phyloP scores from a whole-genome alignment of 495 filamentous ascomycete species.

The Thermothielavioides terrestris region DNA sequence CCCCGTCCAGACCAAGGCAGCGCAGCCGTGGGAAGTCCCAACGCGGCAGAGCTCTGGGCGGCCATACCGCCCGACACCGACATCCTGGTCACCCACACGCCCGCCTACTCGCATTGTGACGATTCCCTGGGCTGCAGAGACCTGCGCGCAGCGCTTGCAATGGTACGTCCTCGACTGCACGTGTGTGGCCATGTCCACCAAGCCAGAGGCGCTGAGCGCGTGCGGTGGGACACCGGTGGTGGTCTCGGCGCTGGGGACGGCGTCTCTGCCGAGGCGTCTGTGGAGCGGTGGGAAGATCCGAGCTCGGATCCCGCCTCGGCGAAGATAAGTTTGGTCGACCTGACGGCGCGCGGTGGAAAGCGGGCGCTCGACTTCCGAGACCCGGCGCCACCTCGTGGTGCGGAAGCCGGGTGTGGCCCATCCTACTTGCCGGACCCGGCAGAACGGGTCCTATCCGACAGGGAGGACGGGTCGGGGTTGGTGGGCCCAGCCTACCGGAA shows the following conservation, averaged over 20 bases:
- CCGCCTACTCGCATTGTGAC: slow-evolving; percentile 67
- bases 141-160: slow-evolving; percentile 60
- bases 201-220: slow-evolving; percentile 47
- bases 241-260: slow-evolving; percentile 7
- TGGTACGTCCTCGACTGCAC: slow-evolving; percentile 70
- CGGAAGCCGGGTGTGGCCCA: background rate
- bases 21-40: background rate
- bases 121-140: slow-evolving; percentile 54
- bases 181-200: slow-evolving; percentile 87
- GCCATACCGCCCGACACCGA: slow-evolving; percentile 62
- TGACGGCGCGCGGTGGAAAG: slow-evolving; percentile 28
- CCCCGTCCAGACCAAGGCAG: background rate
- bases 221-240: slow-evolving; percentile 45
- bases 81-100: slow-evolving; percentile 81
- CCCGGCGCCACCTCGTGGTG: slow-evolving; percentile 10
- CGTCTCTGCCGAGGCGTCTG: slow-evolving; percentile 19
- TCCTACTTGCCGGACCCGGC: background rate
- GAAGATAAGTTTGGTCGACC: slow-evolving; percentile 39
- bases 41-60: slow-evolving; percentile 44
- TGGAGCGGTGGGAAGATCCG: slow-evolving; percentile 33
- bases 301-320: slow-evolving; percentile 24
- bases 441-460: slow-evolving; percentile 4
- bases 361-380: slow-evolving; percentile 24
- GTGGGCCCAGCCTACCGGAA: background rate
- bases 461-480: background rate